These are phyloP conservation scores for Phoma herbarum DNA, from an alignment of 2,329 filamentous ascomycete genomes.

Conservation along the genomic window DNA sequence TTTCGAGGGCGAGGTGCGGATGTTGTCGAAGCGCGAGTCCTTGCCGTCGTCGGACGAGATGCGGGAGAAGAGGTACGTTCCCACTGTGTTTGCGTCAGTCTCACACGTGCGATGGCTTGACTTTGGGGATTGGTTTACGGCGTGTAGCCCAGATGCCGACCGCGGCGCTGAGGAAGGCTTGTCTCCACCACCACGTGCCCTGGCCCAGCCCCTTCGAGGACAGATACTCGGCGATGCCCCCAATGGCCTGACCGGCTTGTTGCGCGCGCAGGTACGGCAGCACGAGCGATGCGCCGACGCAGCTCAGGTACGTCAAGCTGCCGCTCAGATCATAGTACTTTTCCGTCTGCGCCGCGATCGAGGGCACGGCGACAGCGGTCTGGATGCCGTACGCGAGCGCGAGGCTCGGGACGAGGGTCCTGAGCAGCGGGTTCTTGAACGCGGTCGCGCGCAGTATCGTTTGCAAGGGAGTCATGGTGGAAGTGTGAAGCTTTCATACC, in stretches of 20 bases:
- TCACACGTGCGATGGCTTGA: neutral
- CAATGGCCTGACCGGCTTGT: slow-evolving; percentile 57
- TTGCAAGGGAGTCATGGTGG: slow-evolving; percentile 50
- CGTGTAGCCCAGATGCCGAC: slow-evolving; percentile 70
- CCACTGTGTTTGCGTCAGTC: slow-evolving; percentile 55
- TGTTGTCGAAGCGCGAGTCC: slow-evolving; percentile 67
- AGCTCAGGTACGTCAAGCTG: slow-evolving; percentile 71
- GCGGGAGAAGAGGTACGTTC: slow-evolving; percentile 70
- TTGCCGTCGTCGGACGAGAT: slow-evolving; percentile 64
- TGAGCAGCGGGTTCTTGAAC: slow-evolving; percentile 69
- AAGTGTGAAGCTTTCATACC: neutral
- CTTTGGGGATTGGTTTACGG: slow-evolving; percentile 59
- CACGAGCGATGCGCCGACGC: slow-evolving; percentile 68
- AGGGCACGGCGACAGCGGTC: slow-evolving; percentile 68
- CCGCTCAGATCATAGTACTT: slow-evolving; percentile 75
- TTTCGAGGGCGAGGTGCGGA: slow-evolving; percentile 61
- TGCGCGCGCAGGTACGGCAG: slow-evolving; percentile 67
- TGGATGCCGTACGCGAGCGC: slow-evolving; percentile 71
- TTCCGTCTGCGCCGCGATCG: slow-evolving; percentile 67
- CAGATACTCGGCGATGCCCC: slow-evolving; percentile 46
- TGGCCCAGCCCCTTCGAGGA: slow-evolving; percentile 37
- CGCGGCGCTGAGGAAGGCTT: slow-evolving; percentile 62
- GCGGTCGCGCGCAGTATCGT: slow-evolving; percentile 67
- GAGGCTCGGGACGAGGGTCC: slow-evolving; percentile 69
- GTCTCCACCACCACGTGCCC: slow-evolving; percentile 66